A percentile compares a stretch with the other conserved stretches of the same genome.
Evolutionary conservation across 2,329 filamentous ascomycete species (phyloP).

Genomic region (Beauveria brongniartii): DNA sequence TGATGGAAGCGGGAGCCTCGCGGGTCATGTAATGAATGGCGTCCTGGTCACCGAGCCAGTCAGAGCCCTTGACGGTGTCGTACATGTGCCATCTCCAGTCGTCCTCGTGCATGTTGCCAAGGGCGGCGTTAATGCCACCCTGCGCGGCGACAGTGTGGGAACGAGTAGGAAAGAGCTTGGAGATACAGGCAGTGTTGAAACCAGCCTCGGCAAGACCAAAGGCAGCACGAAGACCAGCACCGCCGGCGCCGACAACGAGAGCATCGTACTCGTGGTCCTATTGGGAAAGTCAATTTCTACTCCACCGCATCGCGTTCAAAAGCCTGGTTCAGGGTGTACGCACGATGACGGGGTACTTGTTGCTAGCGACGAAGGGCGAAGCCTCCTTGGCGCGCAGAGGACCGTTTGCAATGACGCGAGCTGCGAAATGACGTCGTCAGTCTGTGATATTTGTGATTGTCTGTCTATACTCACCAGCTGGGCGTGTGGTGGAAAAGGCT

Average conservation of each 20-base stretch:
- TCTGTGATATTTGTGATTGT: background rate
- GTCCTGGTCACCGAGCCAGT: slow-evolving; percentile 96
- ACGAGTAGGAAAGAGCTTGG: slow-evolving; percentile 79
- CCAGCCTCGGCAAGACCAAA: slow-evolving; percentile 82
- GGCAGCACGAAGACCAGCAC: slow-evolving; percentile 71
- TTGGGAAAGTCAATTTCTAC: background rate
- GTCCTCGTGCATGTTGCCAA: slow-evolving; percentile 95
- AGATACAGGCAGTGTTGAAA: slow-evolving; percentile 84
- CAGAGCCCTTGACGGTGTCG: slow-evolving; percentile 94
- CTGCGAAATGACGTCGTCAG: slow-evolving; percentile 32
- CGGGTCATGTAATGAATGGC: slow-evolving; percentile 98
- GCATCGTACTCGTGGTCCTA: slow-evolving; percentile 98
- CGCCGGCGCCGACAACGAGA: slow-evolving; percentile 81
- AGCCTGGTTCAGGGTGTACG: slow-evolving; percentile 28
- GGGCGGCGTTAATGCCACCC: slow-evolving; percentile 80
- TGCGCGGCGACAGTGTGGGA: slow-evolving; percentile 76
- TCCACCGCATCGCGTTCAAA: background rate
- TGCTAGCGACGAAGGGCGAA: slow-evolving; percentile 66
- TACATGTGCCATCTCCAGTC: slow-evolving; percentile 99
- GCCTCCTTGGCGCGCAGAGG: slow-evolving; percentile 91
- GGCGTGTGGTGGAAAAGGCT: slow-evolving; percentile 79
- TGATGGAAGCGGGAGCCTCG: slow-evolving; percentile 83
- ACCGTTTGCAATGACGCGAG: slow-evolving; percentile 77
- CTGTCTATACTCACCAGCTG: slow-evolving; percentile 56
- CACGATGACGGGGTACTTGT: slow-evolving; percentile 91